Base-by-base conservation (phyloP, 202 grass and related monocot species). In the Digitaria exilis region DNA sequence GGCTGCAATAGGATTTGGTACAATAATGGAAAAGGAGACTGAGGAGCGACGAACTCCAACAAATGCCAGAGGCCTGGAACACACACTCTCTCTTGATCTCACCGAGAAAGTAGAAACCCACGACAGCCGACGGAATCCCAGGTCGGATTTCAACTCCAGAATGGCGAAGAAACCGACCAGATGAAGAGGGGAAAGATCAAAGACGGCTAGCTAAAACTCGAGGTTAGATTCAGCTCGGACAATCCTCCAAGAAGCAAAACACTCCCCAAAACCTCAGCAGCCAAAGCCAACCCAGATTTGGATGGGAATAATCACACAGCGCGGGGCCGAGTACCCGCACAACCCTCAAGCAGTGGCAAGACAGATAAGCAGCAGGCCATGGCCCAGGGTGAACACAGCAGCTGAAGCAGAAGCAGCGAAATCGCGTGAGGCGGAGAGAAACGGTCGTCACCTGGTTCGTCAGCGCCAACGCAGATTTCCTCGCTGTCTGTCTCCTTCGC, bases 401-500 rank as follows among this genome's bases (percentile, higher is more conserved):
- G 7, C 31, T 59, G 7, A 22, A 70, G 4, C n/a, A n/a, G n/a
- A n/a, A n/a, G n/a, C 39, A 60, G 64, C 34, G 43, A 42, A 60
- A 51, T 80, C 84, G 37, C 60, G 45, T 5, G 84, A 78, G 26
- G 26, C 42, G 26, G 44, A 15, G 52, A 49, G 69, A 21, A 67
- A 48, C 7, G 48, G 28, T 80, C 65, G n/a, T 68, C 73, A 67
- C 49, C 83, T 86, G 39, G 73, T 45, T 73, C 79, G 73, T 90
- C 88, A 66, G 78, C 25, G 11, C 43, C 46, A 35, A 22, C 41
- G 26, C 69, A 21, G 55, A 58, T 57, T 81, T 51, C 29, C 9
- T 29, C 50, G 51, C 31, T 19, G 0, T n/a, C n/a, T n/a, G n/a
- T 26, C 50, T 22, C 34, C 16, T 25, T 21, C 10, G 9, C 19